Percentiles rank a stretch among this genome's conserved stretches.
Evolutionary conservation across 768 basidiomycete species (phyloP).

Genomic region (Boletus rubropictus): DNA sequence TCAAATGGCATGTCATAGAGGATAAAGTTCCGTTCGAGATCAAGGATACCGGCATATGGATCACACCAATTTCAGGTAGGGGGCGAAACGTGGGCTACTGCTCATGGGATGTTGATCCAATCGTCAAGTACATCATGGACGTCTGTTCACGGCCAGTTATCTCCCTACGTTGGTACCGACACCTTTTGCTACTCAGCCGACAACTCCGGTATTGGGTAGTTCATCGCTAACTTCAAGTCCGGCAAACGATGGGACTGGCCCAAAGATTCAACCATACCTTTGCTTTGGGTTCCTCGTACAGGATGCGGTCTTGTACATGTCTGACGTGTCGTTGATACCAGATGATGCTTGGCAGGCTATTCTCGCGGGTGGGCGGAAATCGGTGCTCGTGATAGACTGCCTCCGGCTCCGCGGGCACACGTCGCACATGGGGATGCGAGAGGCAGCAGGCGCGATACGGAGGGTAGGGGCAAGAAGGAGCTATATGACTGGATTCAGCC

Average conservation of each 20-base stretch:
- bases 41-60: conserved; percentile 50
- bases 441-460: conserved; percentile 52
- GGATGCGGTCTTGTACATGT: conserved; percentile 66
- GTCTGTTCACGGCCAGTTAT: conserved; percentile 45
- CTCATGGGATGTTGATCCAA: conserved; percentile 1
- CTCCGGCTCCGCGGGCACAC: conserved; percentile 57
- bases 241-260: neutral
- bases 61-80: conserved; percentile 66
- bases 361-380: conserved; percentile 23
- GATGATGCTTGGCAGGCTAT: conserved; percentile 60
- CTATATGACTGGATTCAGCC: conserved; percentile 72
- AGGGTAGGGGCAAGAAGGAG: conserved; percentile 55
- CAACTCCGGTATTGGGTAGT: conserved; percentile 32
- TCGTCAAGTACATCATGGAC: conserved; percentile 65
- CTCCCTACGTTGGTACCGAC: conserved; percentile 37
- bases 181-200: conserved; percentile 34
- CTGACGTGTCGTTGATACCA: conserved; percentile 79
- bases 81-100: neutral
- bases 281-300: conserved; percentile 69
- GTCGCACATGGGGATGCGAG: conserved; percentile 76
- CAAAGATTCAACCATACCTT: conserved; percentile 48
- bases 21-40: conserved; percentile 66
- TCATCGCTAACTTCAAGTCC: conserved; percentile 23
- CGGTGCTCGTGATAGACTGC: conserved; percentile 73
- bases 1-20: conserved; percentile 77